Conservation (phyloP, 495 filamentous ascomycete genomes). For the Annulohypoxylon stygium region DNA sequence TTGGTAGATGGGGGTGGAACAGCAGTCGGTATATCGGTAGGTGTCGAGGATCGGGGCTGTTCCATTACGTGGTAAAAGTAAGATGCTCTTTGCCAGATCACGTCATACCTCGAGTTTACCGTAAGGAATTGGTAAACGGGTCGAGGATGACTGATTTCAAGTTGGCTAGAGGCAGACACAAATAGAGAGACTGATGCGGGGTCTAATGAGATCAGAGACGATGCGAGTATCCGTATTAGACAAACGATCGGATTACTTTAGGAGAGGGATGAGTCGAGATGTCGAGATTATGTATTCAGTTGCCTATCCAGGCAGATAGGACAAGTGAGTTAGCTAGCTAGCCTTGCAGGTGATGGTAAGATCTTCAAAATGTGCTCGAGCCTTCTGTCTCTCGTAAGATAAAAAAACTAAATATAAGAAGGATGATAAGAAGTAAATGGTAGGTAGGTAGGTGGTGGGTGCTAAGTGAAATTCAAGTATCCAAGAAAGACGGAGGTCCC, state of each 20-base stretch:
- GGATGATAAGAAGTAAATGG: neutral
- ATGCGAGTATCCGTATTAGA: constrained; percentile 29
- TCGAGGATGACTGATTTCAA: constrained; percentile 46
- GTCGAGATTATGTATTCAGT: constrained; percentile 25
- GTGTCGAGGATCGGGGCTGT: constrained; percentile 49
- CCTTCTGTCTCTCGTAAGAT: neutral
- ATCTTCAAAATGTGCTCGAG: constrained; percentile 5
- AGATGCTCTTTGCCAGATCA: constrained; percentile 53
- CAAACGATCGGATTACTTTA: constrained; percentile 13
- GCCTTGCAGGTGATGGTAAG: neutral
- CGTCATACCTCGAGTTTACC: constrained; percentile 54
- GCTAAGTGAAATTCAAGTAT: constrained; percentile 7
- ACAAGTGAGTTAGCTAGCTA: constrained; percentile 15
- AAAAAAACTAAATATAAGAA: neutral
- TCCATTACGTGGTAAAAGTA: constrained; percentile 60
- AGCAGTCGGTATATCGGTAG: constrained; percentile 45
- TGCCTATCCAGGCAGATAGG: constrained; percentile 18
- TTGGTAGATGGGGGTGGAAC: constrained; percentile 39
- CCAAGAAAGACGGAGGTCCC: constrained; percentile 15
- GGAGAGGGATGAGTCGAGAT: constrained; percentile 26
- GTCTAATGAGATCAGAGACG: constrained; percentile 12
- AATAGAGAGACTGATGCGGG: constrained; percentile 20
- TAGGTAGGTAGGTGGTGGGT: neutral
- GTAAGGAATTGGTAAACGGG: constrained; percentile 39
- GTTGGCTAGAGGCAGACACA: constrained; percentile 35